A percentile compares a stretch with the other conserved stretches of the same genome.
Conservation (phyloP, 768 basidiomycete species). For the Tricholomella constricta region DNA sequence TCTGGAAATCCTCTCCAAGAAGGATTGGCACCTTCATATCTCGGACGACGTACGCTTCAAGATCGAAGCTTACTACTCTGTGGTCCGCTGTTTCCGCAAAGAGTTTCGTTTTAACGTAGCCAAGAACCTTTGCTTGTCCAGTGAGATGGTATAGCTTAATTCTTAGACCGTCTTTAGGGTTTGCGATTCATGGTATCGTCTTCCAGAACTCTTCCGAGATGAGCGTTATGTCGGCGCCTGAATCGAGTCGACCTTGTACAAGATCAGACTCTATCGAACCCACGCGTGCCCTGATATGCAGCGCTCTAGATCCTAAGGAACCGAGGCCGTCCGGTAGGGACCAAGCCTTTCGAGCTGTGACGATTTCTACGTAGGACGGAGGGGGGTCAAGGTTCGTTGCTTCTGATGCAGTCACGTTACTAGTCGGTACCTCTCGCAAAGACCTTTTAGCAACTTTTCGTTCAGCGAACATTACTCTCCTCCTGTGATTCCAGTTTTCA, state of each 20-base stretch:
- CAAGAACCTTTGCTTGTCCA: too few relatives aligned
- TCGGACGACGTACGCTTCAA: conserved; percentile 33
- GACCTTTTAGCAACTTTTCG: background rate
- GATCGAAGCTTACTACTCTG: conserved; percentile 18
- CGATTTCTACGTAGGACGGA: too few relatives aligned
- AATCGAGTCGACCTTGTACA: background rate
- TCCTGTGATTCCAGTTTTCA: too few relatives aligned
- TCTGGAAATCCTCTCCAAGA: conserved; percentile 33
- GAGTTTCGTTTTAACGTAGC: too few relatives aligned
- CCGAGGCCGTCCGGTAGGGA: background rate
- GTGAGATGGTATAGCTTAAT: too few relatives aligned
- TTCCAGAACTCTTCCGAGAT: background rate
- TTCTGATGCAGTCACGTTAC: background rate
- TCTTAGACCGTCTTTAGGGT: too few relatives aligned
- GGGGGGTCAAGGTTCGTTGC: too few relatives aligned
- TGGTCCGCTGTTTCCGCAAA: background rate
- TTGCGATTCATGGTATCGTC: background rate
- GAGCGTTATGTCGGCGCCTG: too few relatives aligned
- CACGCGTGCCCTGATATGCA: background rate
- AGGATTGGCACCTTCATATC: conserved; percentile 31
- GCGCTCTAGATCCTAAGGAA: background rate
- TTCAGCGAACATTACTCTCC: too few relatives aligned
- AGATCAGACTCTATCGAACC: background rate
- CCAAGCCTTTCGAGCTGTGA: background rate
- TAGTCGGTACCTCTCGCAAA: background rate